Percentiles rank a stretch among this genome's conserved stretches.
phyloP scores from a whole-genome alignment of 352 stramenopile genomes.

The Thalassiosira livingstoniorum region DNA sequence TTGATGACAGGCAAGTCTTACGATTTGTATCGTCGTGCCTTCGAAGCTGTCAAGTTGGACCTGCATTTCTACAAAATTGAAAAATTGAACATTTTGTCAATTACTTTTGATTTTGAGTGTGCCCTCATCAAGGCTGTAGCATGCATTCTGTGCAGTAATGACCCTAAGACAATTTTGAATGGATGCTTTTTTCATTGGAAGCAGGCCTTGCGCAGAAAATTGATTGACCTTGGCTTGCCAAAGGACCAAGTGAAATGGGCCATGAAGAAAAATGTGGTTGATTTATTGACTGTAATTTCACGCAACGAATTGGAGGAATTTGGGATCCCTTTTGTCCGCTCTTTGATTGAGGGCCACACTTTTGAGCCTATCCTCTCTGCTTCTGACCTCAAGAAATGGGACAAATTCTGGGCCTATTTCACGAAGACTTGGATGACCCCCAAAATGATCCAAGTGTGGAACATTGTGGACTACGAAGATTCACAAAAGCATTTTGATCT shows the following conservation, averaged over 20 bases:
- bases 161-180: slow-evolving; percentile 1
- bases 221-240: slow-evolving; percentile 22
- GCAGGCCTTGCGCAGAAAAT: slow-evolving; percentile 14
- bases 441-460: slow-evolving; percentile 19
- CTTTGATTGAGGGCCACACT: background rate
- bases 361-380: background rate
- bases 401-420: slow-evolving; percentile 14
- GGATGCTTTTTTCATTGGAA: slow-evolving; percentile 38
- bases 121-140: slow-evolving; percentile 4
- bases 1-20: slow-evolving; percentile 3
- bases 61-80: background rate
- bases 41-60: background rate
- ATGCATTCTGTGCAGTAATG: slow-evolving; percentile 15
- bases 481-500: background rate
- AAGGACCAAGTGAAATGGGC: slow-evolving; percentile 11
- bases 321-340: slow-evolving; percentile 2
- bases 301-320: slow-evolving; percentile 5
- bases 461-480: background rate
- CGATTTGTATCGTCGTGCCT: background rate
- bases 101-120: slow-evolving; percentile 23
- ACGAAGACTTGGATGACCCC: slow-evolving; percentile 2
- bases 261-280: slow-evolving; percentile 5
- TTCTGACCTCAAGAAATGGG: background rate
- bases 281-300: slow-evolving; percentile 21
- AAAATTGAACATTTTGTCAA: background rate